phyloP scores from a whole-genome alignment of 2,329 filamentous ascomycete genomes.

The Epichloe sp. region DNA sequence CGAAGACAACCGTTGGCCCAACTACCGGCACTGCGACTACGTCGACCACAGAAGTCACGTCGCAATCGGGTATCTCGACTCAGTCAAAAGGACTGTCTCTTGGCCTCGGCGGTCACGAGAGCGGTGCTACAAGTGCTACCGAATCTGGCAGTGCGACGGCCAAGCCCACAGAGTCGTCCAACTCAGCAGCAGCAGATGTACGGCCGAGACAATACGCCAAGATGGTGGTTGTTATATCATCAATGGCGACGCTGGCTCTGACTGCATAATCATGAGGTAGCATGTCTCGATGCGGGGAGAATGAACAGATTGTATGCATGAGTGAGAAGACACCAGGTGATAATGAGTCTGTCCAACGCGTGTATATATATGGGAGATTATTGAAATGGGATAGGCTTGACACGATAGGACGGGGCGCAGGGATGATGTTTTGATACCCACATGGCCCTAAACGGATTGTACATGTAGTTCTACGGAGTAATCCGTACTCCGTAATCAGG shows the following conservation, averaged over 20 bases:
- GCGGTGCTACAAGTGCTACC: not conserved
- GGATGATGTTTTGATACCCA: conserved; percentile 4
- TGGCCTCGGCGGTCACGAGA: conserved; percentile 13
- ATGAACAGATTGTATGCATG: not conserved
- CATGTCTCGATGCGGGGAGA: not conserved
- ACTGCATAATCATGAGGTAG: not conserved
- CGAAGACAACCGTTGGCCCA: not conserved
- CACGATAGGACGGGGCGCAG: not conserved
- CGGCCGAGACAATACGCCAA: not conserved
- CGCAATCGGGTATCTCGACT: not conserved
- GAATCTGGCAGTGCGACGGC: not conserved
- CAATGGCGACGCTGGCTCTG: not conserved
- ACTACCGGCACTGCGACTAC: conserved; percentile 2
- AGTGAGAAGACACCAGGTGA: not conserved
- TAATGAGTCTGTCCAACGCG: not conserved
- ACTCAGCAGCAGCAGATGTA: conserved; percentile 5
- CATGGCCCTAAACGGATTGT: not conserved
- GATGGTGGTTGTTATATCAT: conserved; percentile 1
- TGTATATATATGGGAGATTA: not conserved
- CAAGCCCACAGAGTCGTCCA: conserved; percentile 5
- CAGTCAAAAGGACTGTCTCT: conserved; percentile 1
- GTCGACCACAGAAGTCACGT: not conserved
- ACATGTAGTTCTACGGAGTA: no score
- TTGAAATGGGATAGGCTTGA: not conserved
- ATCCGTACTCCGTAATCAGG: no score